Evolutionary conservation across 768 basidiomycete genomes (phyloP), one percentile per base, ranked within the genome.

Genomic region (Calocybe gangraenosa): DNA sequence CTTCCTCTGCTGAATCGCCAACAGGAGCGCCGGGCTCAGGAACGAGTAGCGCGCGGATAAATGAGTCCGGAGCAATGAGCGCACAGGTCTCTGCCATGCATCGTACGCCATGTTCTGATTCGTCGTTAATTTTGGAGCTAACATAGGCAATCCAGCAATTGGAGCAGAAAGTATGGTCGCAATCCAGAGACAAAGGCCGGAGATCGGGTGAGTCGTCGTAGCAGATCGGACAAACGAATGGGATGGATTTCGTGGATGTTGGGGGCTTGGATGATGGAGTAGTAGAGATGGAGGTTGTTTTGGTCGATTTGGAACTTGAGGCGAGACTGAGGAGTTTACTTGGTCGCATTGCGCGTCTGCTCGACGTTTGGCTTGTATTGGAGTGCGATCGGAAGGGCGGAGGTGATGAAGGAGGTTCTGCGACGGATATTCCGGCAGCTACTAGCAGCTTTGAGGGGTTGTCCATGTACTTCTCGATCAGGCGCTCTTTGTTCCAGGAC

Each of bases 401-500:
- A 17, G 65, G 34, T 9, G 67, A 59, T 13, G 73, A 54, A 30
- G 66, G 57, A n/a, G 73, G 70, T 33, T 79, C 63, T 41, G 78
- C 47, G 58, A 70, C 40, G 64, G 71, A 51, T 56, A 75, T 74
- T 3, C 95, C 96, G 1, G 94, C 92, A 6, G 79, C 77, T 20
- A 79, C 73, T 21, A 84, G 78, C 13, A 93, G 77, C 7, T 69
- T 67, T 15, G 81, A 72, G 0, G 90, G 79, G 48, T 92, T 88
- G 56, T 97, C 95, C 92, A 96, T 96, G 67, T 91, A 98, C 63
- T 90, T 87, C 68, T 98, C 95, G 54, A 92, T 91, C 17, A 99
- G 77, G 45, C 85, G 84, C 62, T 99, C 96, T 60, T 90, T 91
- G 74, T 98, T 98, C 96, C 96, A 99, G 44, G 76, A 72, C 73